A percentile compares a stretch with the other conserved stretches of the same genome.
Conservation (phyloP, 805 yeast species). For the Wickerhamomyces rabaulensis region DNA sequence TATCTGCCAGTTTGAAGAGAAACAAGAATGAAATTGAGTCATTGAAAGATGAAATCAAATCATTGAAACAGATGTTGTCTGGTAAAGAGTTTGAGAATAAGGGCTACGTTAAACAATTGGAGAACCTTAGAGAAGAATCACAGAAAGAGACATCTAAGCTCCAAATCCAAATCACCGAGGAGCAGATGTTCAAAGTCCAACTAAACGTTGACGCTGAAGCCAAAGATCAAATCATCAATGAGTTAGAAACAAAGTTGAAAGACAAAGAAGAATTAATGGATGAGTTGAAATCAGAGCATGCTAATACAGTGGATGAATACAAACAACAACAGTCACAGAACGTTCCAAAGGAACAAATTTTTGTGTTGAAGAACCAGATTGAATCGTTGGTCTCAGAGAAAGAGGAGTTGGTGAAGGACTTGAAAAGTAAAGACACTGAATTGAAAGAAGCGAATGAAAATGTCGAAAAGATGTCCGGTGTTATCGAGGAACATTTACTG, state of each 20-base stretch:
- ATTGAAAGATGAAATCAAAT: slow-evolving; percentile 14
- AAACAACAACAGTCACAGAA: neutral
- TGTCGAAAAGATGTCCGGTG: slow-evolving; percentile 6
- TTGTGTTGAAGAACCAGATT: neutral
- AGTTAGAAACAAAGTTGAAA: neutral
- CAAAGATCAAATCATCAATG: neutral
- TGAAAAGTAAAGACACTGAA: slow-evolving; percentile 1
- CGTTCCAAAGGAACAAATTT: slow-evolving; percentile 2
- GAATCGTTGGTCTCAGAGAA: neutral
- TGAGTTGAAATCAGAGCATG: neutral
- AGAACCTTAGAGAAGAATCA: neutral
- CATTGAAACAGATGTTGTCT: slow-evolving; percentile 8
- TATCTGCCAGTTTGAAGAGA: slow-evolving; percentile 9
- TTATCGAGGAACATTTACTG: neutral
- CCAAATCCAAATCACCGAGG: neutral
- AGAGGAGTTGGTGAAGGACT: neutral
- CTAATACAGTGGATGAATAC: neutral
- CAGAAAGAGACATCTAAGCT: neutral
- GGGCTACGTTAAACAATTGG: neutral
- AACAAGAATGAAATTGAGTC: slow-evolving; percentile 8
- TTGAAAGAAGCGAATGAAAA: neutral
- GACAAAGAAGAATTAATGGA: neutral
- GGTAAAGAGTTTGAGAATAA: slow-evolving; percentile 14
- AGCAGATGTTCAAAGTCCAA: neutral
- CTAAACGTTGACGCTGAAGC: neutral